phyloP scores from a whole-genome alignment of 2,329 filamentous ascomycete species.

The Aspergillus fumigatus region DNA sequence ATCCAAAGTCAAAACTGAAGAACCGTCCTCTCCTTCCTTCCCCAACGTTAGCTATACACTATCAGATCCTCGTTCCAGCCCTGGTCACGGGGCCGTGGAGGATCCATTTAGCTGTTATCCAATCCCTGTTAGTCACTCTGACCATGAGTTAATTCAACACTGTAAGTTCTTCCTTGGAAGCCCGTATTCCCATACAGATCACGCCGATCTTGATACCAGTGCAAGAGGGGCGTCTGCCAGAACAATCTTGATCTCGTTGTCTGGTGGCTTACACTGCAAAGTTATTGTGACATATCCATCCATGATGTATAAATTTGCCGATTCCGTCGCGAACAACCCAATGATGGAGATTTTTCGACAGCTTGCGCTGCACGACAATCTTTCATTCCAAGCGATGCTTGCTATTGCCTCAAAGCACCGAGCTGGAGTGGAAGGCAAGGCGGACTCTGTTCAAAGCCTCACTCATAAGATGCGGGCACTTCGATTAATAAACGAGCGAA shows the following conservation, averaged over 20 bases:
- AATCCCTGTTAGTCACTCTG: slow-evolving; percentile 18
- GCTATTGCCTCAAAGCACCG: slow-evolving; percentile 31
- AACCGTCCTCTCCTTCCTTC: slow-evolving; percentile 3
- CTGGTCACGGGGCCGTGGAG: slow-evolving; percentile 13
- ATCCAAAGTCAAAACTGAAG: slow-evolving; percentile 13
- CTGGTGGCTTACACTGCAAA: slow-evolving; percentile 17
- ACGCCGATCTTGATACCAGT: not conserved
- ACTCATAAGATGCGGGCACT: slow-evolving; percentile 31
- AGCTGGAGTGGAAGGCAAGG: slow-evolving; percentile 26
- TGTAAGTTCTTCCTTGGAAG: slow-evolving; percentile 19
- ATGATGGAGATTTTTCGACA: slow-evolving; percentile 29
- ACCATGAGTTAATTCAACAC: slow-evolving; percentile 29
- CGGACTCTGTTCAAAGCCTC: slow-evolving; percentile 28
- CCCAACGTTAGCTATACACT: slow-evolving; percentile 3
- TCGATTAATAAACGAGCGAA: slow-evolving; percentile 26
- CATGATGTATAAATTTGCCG: slow-evolving; percentile 33
- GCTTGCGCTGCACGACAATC: slow-evolving; percentile 25
- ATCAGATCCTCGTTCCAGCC: slow-evolving; percentile 12
- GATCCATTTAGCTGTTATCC: slow-evolving; percentile 29
- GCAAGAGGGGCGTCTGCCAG: not conserved
- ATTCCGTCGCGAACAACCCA: slow-evolving; percentile 23
- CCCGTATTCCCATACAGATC: not conserved
- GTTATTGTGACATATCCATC: slow-evolving; percentile 30
- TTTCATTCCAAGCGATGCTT: slow-evolving; percentile 32
- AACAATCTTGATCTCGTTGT: not conserved